Evolutionary conservation across 129 eudicot species (phyloP), one percentile per base, ranked within the genome.

Genomic region (Erigeron canadensis): DNA sequence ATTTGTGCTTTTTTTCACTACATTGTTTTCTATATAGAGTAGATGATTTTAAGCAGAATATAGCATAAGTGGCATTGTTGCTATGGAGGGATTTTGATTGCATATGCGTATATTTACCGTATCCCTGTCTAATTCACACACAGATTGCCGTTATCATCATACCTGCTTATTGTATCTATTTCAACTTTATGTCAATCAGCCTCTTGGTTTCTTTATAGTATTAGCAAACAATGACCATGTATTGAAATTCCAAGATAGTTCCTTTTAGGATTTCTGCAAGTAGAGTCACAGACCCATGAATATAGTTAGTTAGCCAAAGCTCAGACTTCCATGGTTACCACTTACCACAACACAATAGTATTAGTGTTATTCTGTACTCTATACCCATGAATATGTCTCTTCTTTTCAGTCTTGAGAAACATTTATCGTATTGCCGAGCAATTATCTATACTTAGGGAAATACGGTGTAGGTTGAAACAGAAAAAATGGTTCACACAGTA

Each of bases 181-280:
- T 44, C 53, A 18, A 10, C 6, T 53, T 38, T 39, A 70, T 57
- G 64, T 70, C 65, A 55, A 54, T 54, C 17, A 17, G 9, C 64
- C 50, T 10, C 55, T 57, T 23, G 44, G 4, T 23, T 28, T 42
- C 6, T 59, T 13, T 10, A 13, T 22, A 12, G 7, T 59, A 11
- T 8, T 28, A 23, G 22, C 64, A 2, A 2, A 59, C 22, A 51
- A 10, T 4, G 22, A 53, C 19, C 18, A 22, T 28, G 13, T 17
- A 10, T 21, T 5, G 16, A 23, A 59, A 21, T 9, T 59, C 42
- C 18, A 11, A 23, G 22, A 19, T 22, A 34, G 57, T 12, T 15
- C 57, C 57, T 15, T 51, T 51, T 16, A 21, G 6, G 58, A 22
- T 0, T n/a, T n/a, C 58, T 53, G 17, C 8, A 0, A 48, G 15